Base-by-base conservation (phyloP, 2,329 filamentous ascomycete genomes). In the Zopfia rhizophila region DNA sequence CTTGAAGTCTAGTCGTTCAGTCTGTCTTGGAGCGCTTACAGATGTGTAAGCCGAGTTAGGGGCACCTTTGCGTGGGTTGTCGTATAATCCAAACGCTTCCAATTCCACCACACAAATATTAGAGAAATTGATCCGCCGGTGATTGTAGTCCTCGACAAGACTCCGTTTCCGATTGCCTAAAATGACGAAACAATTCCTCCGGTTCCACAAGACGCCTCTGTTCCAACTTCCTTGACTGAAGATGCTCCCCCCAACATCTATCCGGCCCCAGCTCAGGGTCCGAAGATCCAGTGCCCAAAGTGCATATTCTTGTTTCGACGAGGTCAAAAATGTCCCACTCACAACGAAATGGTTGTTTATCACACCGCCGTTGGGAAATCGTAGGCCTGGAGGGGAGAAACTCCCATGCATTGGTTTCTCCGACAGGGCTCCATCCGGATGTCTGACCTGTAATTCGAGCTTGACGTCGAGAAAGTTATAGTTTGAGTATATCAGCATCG, bases 201-300 rank as follows among this genome's bases (percentile, higher is more conserved):
- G 84, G 63, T 90, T 89, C 94, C 94, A 99, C 6, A 99, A 73
- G 21, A 99, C 84, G 28, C 94, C 94, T 46, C 94, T 83, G 67
- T 99, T 99, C 94, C 94, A 99, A 72, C 93, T 97, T 31, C 94
- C 94, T 68, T 96, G 91, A 63, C 90, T 93, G 70, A 99, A 97
- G 3, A 97, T 92, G 52, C 87, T 92, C 7, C 92, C 69, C 17
- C 92, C 93, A 0, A 92, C 94, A 72, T 99, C 94, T 56, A 99
- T 97, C 7, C 93, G 89, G 43, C 89, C 92, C 94, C 94, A 99
- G 0, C 89, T 94, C 41, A 99, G 75, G 1, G 87, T 94, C 47
- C 88, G 85, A 44, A 99, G 74, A 65, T 99, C 92, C 35, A 99
- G 76, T 2, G 94, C 93, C 94, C 94, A 99, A 1, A 99, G 79